A percentile compares a stretch with the other conserved stretches of the same genome.
Evolutionary conservation across 208 protist species (phyloP).

Genomic region (Trypanosomatidae sp.): DNA sequence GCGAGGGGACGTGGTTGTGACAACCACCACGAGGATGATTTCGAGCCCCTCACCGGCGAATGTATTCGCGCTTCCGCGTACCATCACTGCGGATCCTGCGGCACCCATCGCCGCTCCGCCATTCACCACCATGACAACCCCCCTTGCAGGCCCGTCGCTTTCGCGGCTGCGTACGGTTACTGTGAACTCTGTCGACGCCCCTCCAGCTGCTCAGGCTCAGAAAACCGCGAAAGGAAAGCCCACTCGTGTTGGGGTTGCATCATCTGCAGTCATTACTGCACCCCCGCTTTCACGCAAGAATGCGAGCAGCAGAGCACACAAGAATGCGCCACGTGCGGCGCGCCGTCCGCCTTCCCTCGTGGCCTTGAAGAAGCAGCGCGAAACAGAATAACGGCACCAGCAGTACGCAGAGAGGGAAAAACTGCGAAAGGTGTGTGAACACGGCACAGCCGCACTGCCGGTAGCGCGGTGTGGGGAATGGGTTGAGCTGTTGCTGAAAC

Average conservation of each 20-base stretch:
- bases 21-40: background rate
- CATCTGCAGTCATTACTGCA: background rate
- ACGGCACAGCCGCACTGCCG: background rate
- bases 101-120: background rate
- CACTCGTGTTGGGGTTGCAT: background rate
- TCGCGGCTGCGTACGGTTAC: background rate
- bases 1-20: background rate
- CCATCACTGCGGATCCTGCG: background rate
- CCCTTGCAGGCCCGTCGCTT: background rate
- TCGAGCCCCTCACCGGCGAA: background rate
- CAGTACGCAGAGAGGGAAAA: background rate
- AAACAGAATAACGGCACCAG: background rate
- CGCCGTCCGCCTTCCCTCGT: slow-evolving; percentile 9
- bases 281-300: background rate
- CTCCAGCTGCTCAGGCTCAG: background rate
- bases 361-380: background rate
- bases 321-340: background rate
- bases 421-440: background rate
- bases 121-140: background rate
- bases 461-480: background rate
- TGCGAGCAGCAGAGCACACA: background rate
- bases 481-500: background rate
- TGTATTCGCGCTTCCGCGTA: slow-evolving; percentile 15
- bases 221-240: background rate
- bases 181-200: background rate